A percentile compares a stretch with the other conserved stretches of the same genome.
Evolutionary conservation across 2,329 filamentous ascomycete genomes (phyloP).

Genomic region (Sphaerostilbella broomeana): DNA sequence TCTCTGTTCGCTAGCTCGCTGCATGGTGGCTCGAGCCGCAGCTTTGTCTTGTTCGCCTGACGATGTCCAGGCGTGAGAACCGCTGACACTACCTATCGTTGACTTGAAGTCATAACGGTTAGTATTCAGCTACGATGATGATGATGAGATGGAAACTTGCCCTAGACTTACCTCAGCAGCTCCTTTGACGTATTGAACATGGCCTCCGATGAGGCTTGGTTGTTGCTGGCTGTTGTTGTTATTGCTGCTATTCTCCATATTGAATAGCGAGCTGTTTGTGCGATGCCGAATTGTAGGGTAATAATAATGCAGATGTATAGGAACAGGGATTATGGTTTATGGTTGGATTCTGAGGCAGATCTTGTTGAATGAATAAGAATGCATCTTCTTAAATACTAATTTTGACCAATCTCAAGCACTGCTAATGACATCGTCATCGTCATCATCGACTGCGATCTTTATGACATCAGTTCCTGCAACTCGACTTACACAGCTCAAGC

Average conservation of each 20-base stretch:
- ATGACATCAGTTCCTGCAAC: conserved; percentile 13
- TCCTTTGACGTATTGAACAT: conserved; percentile 64
- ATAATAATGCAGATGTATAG: not conserved
- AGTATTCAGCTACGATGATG: too few relatives aligned
- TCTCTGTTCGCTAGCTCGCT: conserved; percentile 49
- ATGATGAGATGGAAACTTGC: too few relatives aligned
- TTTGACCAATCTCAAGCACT: not conserved
- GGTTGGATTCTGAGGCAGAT: too few relatives aligned
- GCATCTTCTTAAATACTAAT: too few relatives aligned
- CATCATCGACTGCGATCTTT: conserved; percentile 15
- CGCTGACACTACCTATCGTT: conserved; percentile 54
- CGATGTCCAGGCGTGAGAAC: conserved; percentile 55
- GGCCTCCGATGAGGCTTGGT: conserved; percentile 55
- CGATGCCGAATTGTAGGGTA: conserved; percentile 2
- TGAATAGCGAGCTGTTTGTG: conserved; percentile 11
- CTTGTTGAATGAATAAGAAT: too few relatives aligned
- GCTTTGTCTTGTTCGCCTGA: conserved; percentile 60
- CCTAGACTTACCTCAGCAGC: conserved; percentile 49
- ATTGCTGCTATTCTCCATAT: conserved; percentile 20
- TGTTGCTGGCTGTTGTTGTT: conserved; percentile 30
- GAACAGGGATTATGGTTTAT: too few relatives aligned
- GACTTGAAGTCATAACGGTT: conserved; percentile 34
- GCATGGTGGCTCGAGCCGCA: conserved; percentile 56
- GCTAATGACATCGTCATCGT: conserved; percentile 16
- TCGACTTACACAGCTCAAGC: not conserved